Conservation (phyloP, 257 asterid species). For the Handroanthus guayacan region DNA sequence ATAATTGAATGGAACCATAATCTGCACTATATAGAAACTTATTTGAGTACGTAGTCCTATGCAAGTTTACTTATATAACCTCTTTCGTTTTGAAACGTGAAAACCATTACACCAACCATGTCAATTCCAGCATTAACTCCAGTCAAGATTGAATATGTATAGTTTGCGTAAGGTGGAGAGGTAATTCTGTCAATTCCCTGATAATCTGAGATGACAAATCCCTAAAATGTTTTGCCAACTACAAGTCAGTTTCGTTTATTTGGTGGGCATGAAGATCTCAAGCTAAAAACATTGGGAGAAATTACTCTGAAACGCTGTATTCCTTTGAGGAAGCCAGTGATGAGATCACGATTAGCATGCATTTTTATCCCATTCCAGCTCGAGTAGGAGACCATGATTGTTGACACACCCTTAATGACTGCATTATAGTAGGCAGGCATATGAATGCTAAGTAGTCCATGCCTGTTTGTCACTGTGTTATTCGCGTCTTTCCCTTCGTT, state of each 20-base stretch:
- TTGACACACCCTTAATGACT: constrained; percentile 55
- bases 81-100: not conserved
- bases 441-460: constrained; percentile 47
- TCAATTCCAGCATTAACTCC: constrained; percentile 64
- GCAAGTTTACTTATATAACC: too few relatives aligned
- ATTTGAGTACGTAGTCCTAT: not conserved
- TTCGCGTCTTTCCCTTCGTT: constrained; percentile 52
- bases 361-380: constrained; percentile 56
- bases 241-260: not conserved
- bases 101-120: constrained; percentile 45
- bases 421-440: constrained; percentile 54
- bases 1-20: constrained; percentile 54
- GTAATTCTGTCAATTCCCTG: constrained; percentile 56
- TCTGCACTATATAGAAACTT: constrained; percentile 29
- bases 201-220: constrained; percentile 68
- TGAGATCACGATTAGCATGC: constrained; percentile 54
- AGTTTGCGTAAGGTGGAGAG: constrained; percentile 51
- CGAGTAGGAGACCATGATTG: constrained; percentile 60
- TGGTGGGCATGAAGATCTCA: not conserved
- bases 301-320: constrained; percentile 46
- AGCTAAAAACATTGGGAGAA: not conserved
- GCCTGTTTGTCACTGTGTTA: constrained; percentile 45
- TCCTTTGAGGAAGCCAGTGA: constrained; percentile 53
- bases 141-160: constrained; percentile 53
- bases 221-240: constrained; percentile 37